Evolutionary conservation across 768 basidiomycete species (phyloP), one percentile per base, ranked within the genome.

Genomic region (Termitomyces sp.): DNA sequence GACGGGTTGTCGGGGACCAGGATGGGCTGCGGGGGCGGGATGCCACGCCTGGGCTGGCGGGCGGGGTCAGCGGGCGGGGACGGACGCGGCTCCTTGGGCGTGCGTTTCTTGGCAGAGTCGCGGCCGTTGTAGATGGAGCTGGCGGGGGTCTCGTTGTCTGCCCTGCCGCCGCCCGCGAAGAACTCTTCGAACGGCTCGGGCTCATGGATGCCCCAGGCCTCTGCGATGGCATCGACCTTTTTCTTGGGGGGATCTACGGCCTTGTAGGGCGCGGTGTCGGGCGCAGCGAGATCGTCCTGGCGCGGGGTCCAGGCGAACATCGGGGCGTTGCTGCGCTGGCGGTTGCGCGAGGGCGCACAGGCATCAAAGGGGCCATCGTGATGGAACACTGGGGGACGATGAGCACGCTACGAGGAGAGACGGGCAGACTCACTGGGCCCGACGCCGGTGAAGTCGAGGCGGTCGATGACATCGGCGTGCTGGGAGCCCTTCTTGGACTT

Each of bases 331-430:
- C 79, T 83, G 63, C 81, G 85, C 64, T 90, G 84, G 47, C 84
- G 83, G 74, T 94, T 94, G 66, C 92, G 88, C 48, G 92, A 93
- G 1, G 92, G 92, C 2, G 92, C 92, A 67, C 91, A 93, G 30
- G 92, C 92, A 67, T 94, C 92, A 69, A 94, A 94, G 13, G 92
- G 92, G 32, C 92, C 92, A 66, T 94, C 92, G 66, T 94, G 92
- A 67, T 94, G 92, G 73, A 94, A 90, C 84, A 90, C 92, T 94
- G 62, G 53, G 30, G 26, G 13, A 6, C 38, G 44, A 60, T 43
- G 47, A 58, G 58, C 35, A 36, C 49, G 50, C 30, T 49, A 26
- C 36, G 55, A 52, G 18, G 41, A 28, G 60, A 35, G 57, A 57
- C 1, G 38, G 18, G 6, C 2, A 56, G 47, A 82, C 90, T 62